Conservation (phyloP, 768 basidiomycete genomes). For the Termitomyces sp. region DNA sequence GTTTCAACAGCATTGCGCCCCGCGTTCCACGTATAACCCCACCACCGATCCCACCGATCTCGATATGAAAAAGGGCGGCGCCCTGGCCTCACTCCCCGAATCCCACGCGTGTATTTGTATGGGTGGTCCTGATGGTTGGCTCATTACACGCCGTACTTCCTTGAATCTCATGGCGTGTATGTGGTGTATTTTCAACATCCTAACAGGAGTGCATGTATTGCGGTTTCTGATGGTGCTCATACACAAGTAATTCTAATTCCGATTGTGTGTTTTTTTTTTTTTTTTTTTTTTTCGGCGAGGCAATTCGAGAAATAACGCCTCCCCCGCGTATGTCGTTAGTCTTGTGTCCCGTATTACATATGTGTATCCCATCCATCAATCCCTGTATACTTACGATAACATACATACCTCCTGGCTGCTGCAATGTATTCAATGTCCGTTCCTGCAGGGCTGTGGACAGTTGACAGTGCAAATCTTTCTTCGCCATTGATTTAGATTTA, state of each 20-base stretch:
- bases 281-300: too few species aligned
- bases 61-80: neutral
- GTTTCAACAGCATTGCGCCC: constrained; percentile 32
- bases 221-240: neutral
- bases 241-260: neutral
- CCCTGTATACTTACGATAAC: neutral
- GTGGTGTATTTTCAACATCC: neutral
- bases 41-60: neutral
- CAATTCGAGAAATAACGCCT: neutral
- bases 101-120: too few species aligned
- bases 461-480: neutral
- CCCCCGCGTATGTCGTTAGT: neutral
- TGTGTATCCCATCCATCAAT: too few species aligned
- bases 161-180: too few species aligned
- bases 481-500: too few species aligned
- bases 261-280: too few species aligned
- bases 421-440: neutral
- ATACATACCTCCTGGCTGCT: too few species aligned
- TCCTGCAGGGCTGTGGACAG: too few species aligned
- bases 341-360: neutral
- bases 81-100: too few species aligned
- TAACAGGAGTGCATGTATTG: neutral
- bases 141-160: too few species aligned
- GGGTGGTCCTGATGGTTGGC: too few species aligned
- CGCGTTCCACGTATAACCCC: constrained; percentile 18